Base-by-base conservation (phyloP, 1,284 basidiomycete genomes). In the Puccinia hordei region DNA sequence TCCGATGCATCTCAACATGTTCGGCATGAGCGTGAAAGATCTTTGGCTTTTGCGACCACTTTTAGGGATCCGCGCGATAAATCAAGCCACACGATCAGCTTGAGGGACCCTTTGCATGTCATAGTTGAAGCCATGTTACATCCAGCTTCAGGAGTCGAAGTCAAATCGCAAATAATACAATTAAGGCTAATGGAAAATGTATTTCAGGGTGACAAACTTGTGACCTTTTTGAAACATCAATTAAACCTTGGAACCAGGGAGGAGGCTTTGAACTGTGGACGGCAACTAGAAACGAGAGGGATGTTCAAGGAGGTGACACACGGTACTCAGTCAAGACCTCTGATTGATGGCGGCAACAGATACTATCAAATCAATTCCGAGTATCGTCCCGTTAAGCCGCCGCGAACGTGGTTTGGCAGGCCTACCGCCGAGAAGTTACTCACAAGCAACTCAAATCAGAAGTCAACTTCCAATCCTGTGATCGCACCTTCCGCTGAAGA, bases 51-150 rank as follows among this genome's bases (percentile, higher is more conserved):
- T 27, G 27, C 38, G 22, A 35, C 69, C 13, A 35, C 59, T 73
- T 46, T 38, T 49, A 59, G 71, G 35, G 69, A 72, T 30, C 61
- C 72, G 35, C 55, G 71, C 22, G 78, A 73, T 59, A 73, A 73
- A 63, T 27, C 55, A 33, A 72, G 49, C 38, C 69, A 65, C 10
- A 71, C 57, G 30, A 44, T 80, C 33, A 66, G 44, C 57, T 49
- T 73, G n/a, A 73, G 71, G 68, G 71, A 73, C 41, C 59, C 78
- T 53, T 46, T 68, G 61, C 65, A 55, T 57, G 55, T 73, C 10
- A 73, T 80, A 30, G 78, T 57, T 6, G 78, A 80, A 73, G 78
- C 78, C 13, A 80, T 80, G 78, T 65, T 80, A 15, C 68, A 80
- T 55, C 69, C 78, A 65, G 53, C 78, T 24, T 71, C 61, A 30